A percentile compares a stretch with the other conserved stretches of the same genome.
phyloP scores from a whole-genome alignment of 1,139 yeast genomes.

The Blastobotrys aristatus region DNA sequence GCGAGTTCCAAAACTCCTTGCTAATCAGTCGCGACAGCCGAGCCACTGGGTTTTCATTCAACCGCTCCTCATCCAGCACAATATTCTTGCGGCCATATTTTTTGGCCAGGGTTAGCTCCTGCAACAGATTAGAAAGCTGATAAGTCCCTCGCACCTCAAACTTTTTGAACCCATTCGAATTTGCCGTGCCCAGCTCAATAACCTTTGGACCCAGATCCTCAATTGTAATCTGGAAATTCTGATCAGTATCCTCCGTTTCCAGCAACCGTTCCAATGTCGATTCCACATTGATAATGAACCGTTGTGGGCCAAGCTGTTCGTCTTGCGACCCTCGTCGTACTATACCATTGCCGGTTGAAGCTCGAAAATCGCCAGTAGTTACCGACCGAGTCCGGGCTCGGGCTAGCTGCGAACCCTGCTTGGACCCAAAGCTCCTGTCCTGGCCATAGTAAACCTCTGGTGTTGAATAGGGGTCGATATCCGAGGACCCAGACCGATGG shows the following conservation, averaged over 20 bases:
- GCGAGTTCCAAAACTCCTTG: slow-evolving; percentile 73
- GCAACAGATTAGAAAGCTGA: slow-evolving; percentile 81
- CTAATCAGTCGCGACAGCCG: slow-evolving; percentile 70
- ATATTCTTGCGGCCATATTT: slow-evolving; percentile 72
- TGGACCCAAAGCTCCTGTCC: slow-evolving; percentile 48
- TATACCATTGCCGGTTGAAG: not conserved
- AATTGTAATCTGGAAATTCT: slow-evolving; percentile 80
- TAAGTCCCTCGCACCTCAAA: slow-evolving; percentile 82
- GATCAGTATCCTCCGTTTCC: slow-evolving; percentile 68
- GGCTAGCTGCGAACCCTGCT: slow-evolving; percentile 25
- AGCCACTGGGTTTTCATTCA: slow-evolving; percentile 83
- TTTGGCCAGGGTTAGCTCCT: slow-evolving; percentile 85
- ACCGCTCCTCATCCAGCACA: slow-evolving; percentile 74
- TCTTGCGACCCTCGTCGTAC: slow-evolving; percentile 64
- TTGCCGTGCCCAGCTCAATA: slow-evolving; percentile 73
- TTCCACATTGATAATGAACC: slow-evolving; percentile 75
- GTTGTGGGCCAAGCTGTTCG: slow-evolving; percentile 45
- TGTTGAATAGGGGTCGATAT: slow-evolving; percentile 55
- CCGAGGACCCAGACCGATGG: slow-evolving; percentile 9
- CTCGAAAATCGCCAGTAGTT: slow-evolving; percentile 10
- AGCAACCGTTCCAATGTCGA: slow-evolving; percentile 64
- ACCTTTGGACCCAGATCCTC: slow-evolving; percentile 95
- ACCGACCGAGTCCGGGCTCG: slow-evolving; percentile 28
- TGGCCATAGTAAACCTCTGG: slow-evolving; percentile 74
- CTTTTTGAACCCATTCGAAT: slow-evolving; percentile 73